Percentiles rank a stretch among this genome's conserved stretches.
phyloP scores from a whole-genome alignment of 75 land plant species.

The Cupressus sempervirens region DNA sequence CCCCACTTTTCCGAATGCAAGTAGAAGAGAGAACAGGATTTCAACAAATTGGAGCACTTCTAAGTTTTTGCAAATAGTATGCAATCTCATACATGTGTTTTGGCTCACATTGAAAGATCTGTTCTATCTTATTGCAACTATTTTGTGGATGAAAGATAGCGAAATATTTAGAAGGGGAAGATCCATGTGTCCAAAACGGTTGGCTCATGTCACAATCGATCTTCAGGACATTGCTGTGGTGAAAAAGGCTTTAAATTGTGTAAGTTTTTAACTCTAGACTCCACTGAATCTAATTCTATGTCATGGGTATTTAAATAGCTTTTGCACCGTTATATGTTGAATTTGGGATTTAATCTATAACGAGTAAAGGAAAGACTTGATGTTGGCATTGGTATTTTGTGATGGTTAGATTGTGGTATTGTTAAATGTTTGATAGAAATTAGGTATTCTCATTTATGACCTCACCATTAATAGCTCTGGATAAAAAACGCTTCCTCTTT shows the following conservation, averaged over 20 bases:
- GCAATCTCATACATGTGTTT: slow-evolving; percentile 12
- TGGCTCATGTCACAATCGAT: slow-evolving; percentile 32
- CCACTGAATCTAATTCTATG: neutral
- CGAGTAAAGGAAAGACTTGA: neutral
- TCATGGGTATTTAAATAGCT: too few species aligned
- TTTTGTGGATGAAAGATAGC: slow-evolving; percentile 50
- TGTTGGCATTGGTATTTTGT: too few species aligned
- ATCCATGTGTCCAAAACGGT: slow-evolving; percentile 25
- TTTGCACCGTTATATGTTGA: neutral
- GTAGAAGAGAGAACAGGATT: neutral
- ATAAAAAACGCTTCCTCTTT: too few species aligned
- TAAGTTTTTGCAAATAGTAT: neutral
- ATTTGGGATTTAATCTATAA: neutral
- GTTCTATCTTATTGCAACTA: slow-evolving; percentile 30
- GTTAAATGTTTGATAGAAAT: too few species aligned
- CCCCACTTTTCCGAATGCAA: slow-evolving; percentile 35
- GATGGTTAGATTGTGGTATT: too few species aligned
- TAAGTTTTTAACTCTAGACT: neutral
- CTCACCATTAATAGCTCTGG: too few species aligned
- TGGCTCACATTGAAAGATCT: slow-evolving; percentile 48
- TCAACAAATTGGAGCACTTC: neutral
- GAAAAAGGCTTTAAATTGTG: slow-evolving; percentile 46
- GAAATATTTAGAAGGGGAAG: slow-evolving; percentile 43
- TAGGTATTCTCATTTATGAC: too few species aligned
- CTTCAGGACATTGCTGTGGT: slow-evolving; percentile 57